Evolutionary conservation across 2,329 filamentous ascomycete species (phyloP).

Genomic region (Westerdykella sp.): DNA sequence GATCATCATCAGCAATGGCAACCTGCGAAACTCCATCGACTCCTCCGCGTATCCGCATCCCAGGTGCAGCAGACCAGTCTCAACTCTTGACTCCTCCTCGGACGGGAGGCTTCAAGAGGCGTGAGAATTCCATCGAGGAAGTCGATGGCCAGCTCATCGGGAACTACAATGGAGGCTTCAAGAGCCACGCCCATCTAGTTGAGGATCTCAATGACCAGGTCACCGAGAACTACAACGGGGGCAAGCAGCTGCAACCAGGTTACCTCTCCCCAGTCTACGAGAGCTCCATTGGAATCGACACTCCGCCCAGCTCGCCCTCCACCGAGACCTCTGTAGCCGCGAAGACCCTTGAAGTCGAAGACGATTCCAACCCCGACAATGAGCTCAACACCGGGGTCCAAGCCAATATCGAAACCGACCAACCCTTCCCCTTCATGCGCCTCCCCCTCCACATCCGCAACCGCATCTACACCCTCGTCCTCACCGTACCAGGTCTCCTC

Average conservation of each 20-base stretch:
- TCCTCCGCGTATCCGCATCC: too few relatives aligned
- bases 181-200: constrained; percentile 9
- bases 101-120: constrained; percentile 10
- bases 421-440: constrained; percentile 13
- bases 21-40: too few relatives aligned
- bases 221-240: too few relatives aligned
- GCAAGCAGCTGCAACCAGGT: too few relatives aligned
- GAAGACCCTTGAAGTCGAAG: not conserved
- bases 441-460: constrained; percentile 18
- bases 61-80: too few relatives aligned
- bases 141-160: not conserved
- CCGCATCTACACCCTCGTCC: constrained; percentile 16
- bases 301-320: not conserved
- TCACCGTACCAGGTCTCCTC: constrained; percentile 19
- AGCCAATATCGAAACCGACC: not conserved
- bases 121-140: constrained; percentile 4
- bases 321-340: constrained; percentile 1
- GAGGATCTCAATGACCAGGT: not conserved
- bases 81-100: constrained; percentile 16
- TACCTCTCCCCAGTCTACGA: too few relatives aligned
- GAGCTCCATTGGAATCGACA: constrained; percentile 28
- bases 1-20: too few relatives aligned
- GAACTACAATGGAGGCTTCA: not conserved
- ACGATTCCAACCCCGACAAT: too few relatives aligned
- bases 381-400: too few relatives aligned